phyloP scores from a whole-genome alignment of 2,329 filamentous ascomycete species.

The Fusarium verrucosum region DNA sequence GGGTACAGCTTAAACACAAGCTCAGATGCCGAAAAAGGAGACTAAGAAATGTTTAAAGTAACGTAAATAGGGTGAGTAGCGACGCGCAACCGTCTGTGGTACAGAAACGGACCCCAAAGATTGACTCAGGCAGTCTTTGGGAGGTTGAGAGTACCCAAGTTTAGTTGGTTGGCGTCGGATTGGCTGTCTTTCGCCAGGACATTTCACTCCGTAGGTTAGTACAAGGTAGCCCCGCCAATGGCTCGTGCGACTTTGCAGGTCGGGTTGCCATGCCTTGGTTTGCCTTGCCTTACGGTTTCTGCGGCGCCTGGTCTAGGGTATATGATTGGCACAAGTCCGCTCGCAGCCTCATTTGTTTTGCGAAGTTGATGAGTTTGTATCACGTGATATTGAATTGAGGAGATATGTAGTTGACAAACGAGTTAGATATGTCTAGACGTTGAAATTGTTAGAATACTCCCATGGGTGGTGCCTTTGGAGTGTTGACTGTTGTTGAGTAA shows the following conservation, averaged over 20 bases:
- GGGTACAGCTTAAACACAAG: not conserved
- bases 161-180: constrained; percentile 6
- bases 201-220: constrained; percentile 32
- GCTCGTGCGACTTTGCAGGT: constrained; percentile 23
- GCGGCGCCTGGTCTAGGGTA: constrained; percentile 20
- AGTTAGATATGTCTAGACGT: not conserved
- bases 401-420: not conserved
- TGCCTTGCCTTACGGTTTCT: constrained; percentile 19
- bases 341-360: constrained; percentile 8
- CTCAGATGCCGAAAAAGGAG: not conserved
- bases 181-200: constrained; percentile 27
- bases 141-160: constrained; percentile 19
- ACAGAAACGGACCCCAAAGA: constrained; percentile 19
- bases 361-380: not conserved
- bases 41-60: constrained; percentile 5
- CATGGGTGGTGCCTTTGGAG: not conserved
- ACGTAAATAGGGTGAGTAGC: not conserved
- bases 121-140: constrained; percentile 27
- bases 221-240: constrained; percentile 36
- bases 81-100: constrained; percentile 4
- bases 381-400: constrained; percentile 16
- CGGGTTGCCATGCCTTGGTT: not conserved
- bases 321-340: constrained; percentile 37
- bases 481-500: not conserved
- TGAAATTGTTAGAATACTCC: not conserved